Base-by-base conservation (phyloP, 2,329 filamentous ascomycete species). In the Pyrenochaeta sp. region DNA sequence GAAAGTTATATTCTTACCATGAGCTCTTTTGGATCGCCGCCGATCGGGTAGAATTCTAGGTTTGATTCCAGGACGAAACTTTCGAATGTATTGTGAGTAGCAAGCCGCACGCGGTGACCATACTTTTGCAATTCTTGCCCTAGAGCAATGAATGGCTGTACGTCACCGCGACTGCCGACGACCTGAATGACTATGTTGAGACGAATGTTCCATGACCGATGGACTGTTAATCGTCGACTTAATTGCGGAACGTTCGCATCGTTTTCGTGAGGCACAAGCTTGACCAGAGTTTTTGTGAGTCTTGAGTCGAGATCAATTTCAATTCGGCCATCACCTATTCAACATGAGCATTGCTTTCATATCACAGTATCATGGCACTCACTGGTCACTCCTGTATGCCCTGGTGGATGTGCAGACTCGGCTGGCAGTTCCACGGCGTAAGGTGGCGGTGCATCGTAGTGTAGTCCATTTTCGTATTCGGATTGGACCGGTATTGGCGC, bases 101-200 rank as follows among this genome's bases (percentile, higher is more conserved):
- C 61, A 20, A 67, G 21, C 14, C 63, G 55, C n/a, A 67, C 55
- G 13, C 63, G 53, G 46, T 67, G 63, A 3, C 61, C 60, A 22
- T 65, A 60, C 7, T 44, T 39, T 19, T 74, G 65, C 0, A 84
- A 59, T 9, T 76, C 73, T 23, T 73, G 76, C 0, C 79, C 82
- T 1, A 85, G 69, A 0, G 81, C 79, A 36, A 85, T 69, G 40
- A 85, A 85, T 0, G 82, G 82, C 44, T 85, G 82, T 0, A 83
- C 78, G 57, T 83, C 80, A 7, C 80, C 80, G 15, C 77, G 70
- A 4, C 69, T 74, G 10, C 77, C 77, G 1, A 83, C 80, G 2
- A 82, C 77, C 41, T 82, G 80, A 37, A 82, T 80, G 4, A 81
- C 78, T 29, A 82, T 75, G 40, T 81, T 82, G 15, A 81, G 61